These are phyloP conservation scores for Skeletonema costatum DNA, from an alignment of 108 stramenopile species.

Conservation along the genomic window DNA sequence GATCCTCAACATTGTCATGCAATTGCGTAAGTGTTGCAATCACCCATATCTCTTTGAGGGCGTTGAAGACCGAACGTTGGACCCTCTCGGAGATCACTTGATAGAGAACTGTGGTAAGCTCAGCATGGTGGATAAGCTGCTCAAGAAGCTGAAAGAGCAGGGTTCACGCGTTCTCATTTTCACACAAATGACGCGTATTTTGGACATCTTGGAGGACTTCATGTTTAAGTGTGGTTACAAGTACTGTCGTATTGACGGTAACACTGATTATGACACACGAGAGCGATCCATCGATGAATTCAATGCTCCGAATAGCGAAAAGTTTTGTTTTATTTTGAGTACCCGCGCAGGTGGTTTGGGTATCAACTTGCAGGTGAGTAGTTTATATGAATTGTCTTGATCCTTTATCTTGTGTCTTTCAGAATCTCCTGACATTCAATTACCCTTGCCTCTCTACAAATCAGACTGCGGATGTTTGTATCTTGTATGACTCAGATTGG, in stretches of 20 bases:
- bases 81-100: conserved; percentile 90
- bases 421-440: neutral
- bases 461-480: conserved; percentile 91
- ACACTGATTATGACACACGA: conserved; percentile 93
- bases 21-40: conserved; percentile 98
- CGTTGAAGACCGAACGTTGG: conserved; percentile 89
- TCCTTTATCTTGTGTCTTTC: neutral
- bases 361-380: conserved; percentile 78
- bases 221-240: conserved; percentile 83
- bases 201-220: conserved; percentile 96
- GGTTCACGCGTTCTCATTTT: conserved; percentile 96
- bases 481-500: conserved; percentile 97
- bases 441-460: neutral
- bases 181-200: conserved; percentile 96
- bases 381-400: conserved; percentile 13
- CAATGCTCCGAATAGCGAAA: conserved; percentile 89
- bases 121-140: conserved; percentile 89
- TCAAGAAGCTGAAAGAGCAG: conserved; percentile 80
- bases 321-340: conserved; percentile 92
- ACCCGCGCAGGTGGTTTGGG: conserved; percentile 95
- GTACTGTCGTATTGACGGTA: conserved; percentile 99
- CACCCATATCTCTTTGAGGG: conserved; percentile 99
- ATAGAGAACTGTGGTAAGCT: conserved; percentile 89
- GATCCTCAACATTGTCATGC: conserved; percentile 97
- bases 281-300: conserved; percentile 91